Conservation (phyloP, 1,139 yeast genomes). For the Blastobotrys serpentis region DNA sequence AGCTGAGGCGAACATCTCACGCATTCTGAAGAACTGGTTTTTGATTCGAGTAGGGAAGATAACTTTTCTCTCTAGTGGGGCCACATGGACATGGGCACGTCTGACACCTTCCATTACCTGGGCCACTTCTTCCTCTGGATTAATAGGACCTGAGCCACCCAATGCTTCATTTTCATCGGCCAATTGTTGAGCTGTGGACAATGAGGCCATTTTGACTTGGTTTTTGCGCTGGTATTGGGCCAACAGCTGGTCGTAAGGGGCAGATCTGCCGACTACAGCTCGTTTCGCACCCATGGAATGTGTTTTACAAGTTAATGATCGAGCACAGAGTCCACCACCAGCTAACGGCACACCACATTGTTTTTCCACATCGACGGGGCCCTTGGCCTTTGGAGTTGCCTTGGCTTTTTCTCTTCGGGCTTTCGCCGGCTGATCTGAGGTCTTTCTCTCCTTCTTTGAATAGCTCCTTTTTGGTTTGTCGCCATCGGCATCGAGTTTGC, state of each 20-base stretch:
- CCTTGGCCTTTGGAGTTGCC: conserved; percentile 61
- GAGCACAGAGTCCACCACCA: conserved; percentile 89
- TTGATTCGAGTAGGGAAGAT: conserved; percentile 69
- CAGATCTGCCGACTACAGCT: conserved; percentile 89
- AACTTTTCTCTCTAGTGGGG: conserved; percentile 78
- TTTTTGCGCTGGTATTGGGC: conserved; percentile 90
- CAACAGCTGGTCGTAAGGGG: conserved; percentile 83
- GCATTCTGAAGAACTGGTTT: conserved; percentile 71
- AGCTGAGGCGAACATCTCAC: conserved; percentile 47
- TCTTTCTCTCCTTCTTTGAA: conserved; percentile 11
- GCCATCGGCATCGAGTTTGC: conserved; percentile 10
- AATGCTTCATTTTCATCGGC: conserved; percentile 37
- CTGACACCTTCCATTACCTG: conserved; percentile 91
- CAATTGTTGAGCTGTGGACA: conserved; percentile 36
- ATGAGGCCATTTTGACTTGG: conserved; percentile 75
- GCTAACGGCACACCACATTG: conserved; percentile 97
- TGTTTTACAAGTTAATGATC: conserved; percentile 93
- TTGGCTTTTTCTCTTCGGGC: conserved; percentile 45
- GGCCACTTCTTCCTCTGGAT: conserved; percentile 91
- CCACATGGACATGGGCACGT: conserved; percentile 68
- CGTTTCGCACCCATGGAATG: conserved; percentile 98
- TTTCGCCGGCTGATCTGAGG: conserved; percentile 28
- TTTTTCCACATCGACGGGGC: conserved; percentile 87
- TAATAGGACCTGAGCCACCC: conserved; percentile 34
- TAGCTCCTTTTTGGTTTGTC: conserved; percentile 7